phyloP scores from a whole-genome alignment of 768 basidiomycete species.

The Tubosaeta sp. region DNA sequence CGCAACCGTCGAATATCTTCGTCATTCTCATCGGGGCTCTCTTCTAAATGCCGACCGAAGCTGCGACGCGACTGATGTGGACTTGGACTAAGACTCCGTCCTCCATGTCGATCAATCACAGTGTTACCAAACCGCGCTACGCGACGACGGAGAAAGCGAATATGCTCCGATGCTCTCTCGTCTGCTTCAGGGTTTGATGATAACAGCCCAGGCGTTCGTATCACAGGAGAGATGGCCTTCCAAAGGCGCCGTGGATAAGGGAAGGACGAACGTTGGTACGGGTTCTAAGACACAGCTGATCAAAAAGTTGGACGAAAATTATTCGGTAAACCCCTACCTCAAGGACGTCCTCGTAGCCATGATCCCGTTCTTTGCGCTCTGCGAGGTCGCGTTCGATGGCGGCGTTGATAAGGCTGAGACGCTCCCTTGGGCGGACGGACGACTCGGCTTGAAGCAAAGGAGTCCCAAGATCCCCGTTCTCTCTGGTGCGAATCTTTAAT shows the following conservation, averaged over 20 bases:
- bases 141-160: conserved; percentile 57
- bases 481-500: conserved; percentile 51
- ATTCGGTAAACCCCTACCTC: conserved; percentile 50
- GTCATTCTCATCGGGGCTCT: conserved; percentile 23
- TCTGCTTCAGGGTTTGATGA: conserved; percentile 12
- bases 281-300: conserved; percentile 41
- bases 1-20: conserved; percentile 42
- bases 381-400: conserved; percentile 57
- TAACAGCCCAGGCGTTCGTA: conserved; percentile 30
- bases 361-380: conserved; percentile 68
- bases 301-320: neutral
- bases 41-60: conserved; percentile 27
- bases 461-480: conserved; percentile 38
- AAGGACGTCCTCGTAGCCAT: conserved; percentile 82
- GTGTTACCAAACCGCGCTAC: conserved; percentile 79
- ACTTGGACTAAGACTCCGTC: conserved; percentile 18
- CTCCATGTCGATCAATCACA: conserved; percentile 64
- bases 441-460: conserved; percentile 42
- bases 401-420: conserved; percentile 50
- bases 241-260: conserved; percentile 63
- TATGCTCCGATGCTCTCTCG: conserved; percentile 20
- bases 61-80: conserved; percentile 3
- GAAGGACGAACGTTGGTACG: conserved; percentile 62
- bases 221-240: conserved; percentile 50
- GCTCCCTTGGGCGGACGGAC: conserved; percentile 61